Base-by-base conservation (phyloP, 257 asterid species). In the Mitragyna speciosa region DNA sequence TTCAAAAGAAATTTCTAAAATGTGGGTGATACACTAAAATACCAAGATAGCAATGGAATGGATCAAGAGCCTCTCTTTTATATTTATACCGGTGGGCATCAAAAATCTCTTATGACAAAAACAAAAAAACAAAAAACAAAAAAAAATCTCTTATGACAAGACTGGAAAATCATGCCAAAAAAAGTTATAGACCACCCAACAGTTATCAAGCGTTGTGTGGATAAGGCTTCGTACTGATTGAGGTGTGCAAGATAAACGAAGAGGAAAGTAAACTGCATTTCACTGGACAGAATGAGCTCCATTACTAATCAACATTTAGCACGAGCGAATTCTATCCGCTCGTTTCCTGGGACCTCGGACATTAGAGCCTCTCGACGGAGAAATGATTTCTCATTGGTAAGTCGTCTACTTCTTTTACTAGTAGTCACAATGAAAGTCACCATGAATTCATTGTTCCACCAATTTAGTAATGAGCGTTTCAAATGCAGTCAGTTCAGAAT, bases 341-440 rank as follows among this genome's bases (percentile, higher is more conserved):
- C 56, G 30, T 12, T 43, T 63, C 81, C 76, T n/a, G 70, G 12
- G 58, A 20, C 70, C 56, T 70, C 76, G 7, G 56, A 30, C 22
- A 70, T 70, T n/a, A 70, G 24, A 70, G 82, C 82, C 19, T 78
- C 76, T 56, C 58, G 17, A 78, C 65, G 76, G 78, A 81, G 85
- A 74, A 85, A 81, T 78, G 78, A 85, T 19, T 77, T 82, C 73
- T 80, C 89, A 41, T 24, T 36, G 85, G 87, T 87, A 83, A 75
- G 58, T 16, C 4, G 22, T 59, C 45, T 7, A 12, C 4, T 36
- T 56, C 45, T 5, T 12, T 56, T 36, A 26, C 56, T 36, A 8
- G 30, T n/a, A n/a, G n/a, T n/a, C n/a, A n/a, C n/a, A n/a, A n/a
- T n/a, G n/a, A n/a, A n/a, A 3, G 24, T 54, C 17, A 54, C 61